phyloP scores from a whole-genome alignment of 441 rosid genomes.

The Syzygium syzygioides region DNA sequence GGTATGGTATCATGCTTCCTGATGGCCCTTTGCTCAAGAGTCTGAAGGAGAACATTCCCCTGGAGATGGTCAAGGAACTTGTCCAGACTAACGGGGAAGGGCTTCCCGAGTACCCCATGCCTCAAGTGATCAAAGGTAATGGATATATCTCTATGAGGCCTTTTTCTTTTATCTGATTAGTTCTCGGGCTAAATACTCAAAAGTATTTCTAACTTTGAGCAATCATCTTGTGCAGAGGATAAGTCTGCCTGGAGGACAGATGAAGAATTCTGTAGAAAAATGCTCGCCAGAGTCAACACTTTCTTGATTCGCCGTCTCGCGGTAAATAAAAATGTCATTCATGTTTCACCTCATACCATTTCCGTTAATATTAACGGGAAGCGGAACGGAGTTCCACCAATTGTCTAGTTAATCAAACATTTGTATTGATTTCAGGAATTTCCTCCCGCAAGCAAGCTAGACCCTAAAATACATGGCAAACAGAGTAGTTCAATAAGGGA shows the following conservation, averaged over 20 bases:
- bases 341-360: no score
- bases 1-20: slow-evolving; percentile 62
- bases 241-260: slow-evolving; percentile 78
- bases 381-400: slow-evolving; percentile 52
- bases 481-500: slow-evolving; percentile 44
- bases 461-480: slow-evolving; percentile 32
- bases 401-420: no score
- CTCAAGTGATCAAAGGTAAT: slow-evolving; percentile 47
- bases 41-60: slow-evolving; percentile 44
- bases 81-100: slow-evolving; percentile 44
- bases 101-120: slow-evolving; percentile 6
- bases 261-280: slow-evolving; percentile 69
- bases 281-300: slow-evolving; percentile 72
- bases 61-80: slow-evolving; percentile 55
- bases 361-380: background rate
- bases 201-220: background rate
- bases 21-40: slow-evolving; percentile 26
- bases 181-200: background rate
- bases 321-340: slow-evolving; percentile 16
- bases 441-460: slow-evolving; percentile 32
- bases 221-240: slow-evolving; percentile 26
- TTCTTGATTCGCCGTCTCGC: slow-evolving; percentile 48
- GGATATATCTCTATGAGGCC: background rate
- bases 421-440: no score
- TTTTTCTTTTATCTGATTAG: background rate